Base-by-base conservation (phyloP, 2,329 filamentous ascomycete genomes). In the Myriosclerotinia duriaeana region DNA sequence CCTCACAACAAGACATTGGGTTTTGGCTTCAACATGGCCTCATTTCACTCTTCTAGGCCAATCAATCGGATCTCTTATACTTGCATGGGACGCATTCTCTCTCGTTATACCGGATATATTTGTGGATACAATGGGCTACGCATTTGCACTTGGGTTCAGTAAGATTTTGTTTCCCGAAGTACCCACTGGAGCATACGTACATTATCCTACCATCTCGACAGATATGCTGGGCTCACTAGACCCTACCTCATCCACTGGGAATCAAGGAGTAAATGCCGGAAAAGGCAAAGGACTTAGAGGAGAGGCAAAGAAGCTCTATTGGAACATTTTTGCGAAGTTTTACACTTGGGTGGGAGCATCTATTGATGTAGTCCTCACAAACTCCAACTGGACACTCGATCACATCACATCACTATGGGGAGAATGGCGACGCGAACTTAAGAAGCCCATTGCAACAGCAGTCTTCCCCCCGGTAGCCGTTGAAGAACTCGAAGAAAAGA, bases 91-190 rank as follows among this genome's bases (percentile, higher is more conserved):
- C 75, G 94, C 94, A 14, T 95, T 99, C 77, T 89, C 87, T n/a
- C 85, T 97, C 3, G 83, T 98, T 3, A 91, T 94, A 0, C 95
- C 95, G 0, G 95, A 99, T 77, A 85, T 98, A 63, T 97, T 98
- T 77, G 84, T 99, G 73, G 95, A 99, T 76, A 99, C 95, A 2
- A 97, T 99, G 93, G 95, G 95, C 69, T 99, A 97, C 75, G 93
- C 94, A 36, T 99, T 98, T 76, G 86, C 91, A 0, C 85, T 97
- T 14, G 92, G 91, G 11, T 82, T 97, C 3, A 90, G 84, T 78
- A 95, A 93, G 76, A 84, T 90, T 70, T 82, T 98, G 34, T 98
- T 98, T 76, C 89, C 85, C 0, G 78, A 80, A 46, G 85, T 97
- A 1, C 91, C 94, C 0, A 97, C 93, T 0, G 93, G 87, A 55